These are phyloP conservation scores for Populus nigra DNA, from an alignment of 345 rosid genomes.

Conservation along the genomic window DNA sequence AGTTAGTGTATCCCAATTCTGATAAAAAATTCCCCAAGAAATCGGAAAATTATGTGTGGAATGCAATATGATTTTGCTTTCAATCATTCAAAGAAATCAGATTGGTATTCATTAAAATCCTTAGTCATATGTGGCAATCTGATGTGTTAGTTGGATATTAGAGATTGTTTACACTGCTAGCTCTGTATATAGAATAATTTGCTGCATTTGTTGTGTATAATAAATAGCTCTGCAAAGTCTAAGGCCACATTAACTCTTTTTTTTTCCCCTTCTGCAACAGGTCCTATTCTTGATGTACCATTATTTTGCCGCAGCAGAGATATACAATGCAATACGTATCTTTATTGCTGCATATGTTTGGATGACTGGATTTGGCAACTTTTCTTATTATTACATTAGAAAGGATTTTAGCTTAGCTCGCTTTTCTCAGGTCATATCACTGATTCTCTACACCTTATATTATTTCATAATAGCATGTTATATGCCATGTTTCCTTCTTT, in stretches of 20 bases:
- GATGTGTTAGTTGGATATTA: conserved; percentile 2
- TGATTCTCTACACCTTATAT: conserved; percentile 3
- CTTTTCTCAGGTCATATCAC: conserved; percentile 70
- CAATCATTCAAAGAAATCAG: not conserved
- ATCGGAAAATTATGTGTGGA: not conserved
- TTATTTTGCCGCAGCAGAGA: conserved; percentile 94
- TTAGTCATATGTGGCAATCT: not conserved
- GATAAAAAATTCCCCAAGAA: not conserved
- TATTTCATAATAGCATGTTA: conserved; percentile 6
- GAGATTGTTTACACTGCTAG: conserved; percentile 4
- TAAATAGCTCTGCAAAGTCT: not conserved
- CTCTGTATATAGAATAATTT: not conserved
- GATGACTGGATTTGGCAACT: conserved; percentile 99
- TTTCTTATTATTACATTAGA: conserved; percentile 89
- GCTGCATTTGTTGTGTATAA: not conserved
- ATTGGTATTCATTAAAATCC: not conserved
- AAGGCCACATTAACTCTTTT: conserved; percentile 5
- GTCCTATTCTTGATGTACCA: conserved; percentile 95
- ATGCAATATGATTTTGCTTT: not conserved
- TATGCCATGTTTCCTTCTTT: not conserved
- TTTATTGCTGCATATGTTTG: conserved; percentile 98
- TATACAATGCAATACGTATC: conserved; percentile 88
- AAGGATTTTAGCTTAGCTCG: conserved; percentile 94
- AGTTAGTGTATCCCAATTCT: not conserved
- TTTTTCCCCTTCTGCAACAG: conserved; percentile 35